These are phyloP conservation scores for Euptelea pleiosperma DNA, from an alignment of 164 flowering plant genomes.

Conservation along the genomic window DNA sequence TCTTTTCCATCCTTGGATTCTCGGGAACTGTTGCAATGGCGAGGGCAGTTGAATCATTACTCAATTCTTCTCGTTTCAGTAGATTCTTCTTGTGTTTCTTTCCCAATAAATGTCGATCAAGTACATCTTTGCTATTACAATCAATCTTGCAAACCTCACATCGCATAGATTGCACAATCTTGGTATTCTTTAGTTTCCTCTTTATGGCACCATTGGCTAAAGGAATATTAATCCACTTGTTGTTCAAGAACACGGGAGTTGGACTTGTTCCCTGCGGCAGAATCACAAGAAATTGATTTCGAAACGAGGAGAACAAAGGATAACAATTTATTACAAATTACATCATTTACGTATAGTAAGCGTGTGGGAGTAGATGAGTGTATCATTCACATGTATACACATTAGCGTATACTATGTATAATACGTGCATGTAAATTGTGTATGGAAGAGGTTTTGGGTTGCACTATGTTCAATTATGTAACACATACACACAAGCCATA, in stretches of 20 bases:
- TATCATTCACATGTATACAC: too few relatives aligned
- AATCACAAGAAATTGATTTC: slow-evolving; percentile 1
- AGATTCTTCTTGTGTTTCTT: slow-evolving; percentile 7
- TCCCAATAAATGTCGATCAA: slow-evolving; percentile 3
- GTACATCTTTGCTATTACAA: slow-evolving; percentile 8
- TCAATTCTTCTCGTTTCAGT: not conserved
- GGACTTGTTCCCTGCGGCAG: slow-evolving; percentile 9
- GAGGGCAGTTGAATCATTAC: not conserved
- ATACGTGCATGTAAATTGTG: too few relatives aligned
- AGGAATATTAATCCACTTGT: too few relatives aligned
- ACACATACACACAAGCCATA: too few relatives aligned
- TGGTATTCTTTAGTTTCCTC: not conserved
- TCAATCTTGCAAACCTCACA: slow-evolving; percentile 12
- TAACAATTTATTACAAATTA: not conserved
- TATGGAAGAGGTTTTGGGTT: too few relatives aligned
- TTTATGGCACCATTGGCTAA: not conserved
- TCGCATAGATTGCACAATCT: not conserved
- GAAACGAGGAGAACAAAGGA: not conserved
- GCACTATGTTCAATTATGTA: too few relatives aligned
- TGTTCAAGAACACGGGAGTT: too few relatives aligned
- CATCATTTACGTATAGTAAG: too few relatives aligned
- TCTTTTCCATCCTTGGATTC: not conserved
- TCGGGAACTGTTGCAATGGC: not conserved
- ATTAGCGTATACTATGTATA: too few relatives aligned
- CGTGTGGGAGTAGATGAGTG: too few relatives aligned